phyloP scores from a whole-genome alignment of 1,284 basidiomycete species.

The Irpex sp. region DNA sequence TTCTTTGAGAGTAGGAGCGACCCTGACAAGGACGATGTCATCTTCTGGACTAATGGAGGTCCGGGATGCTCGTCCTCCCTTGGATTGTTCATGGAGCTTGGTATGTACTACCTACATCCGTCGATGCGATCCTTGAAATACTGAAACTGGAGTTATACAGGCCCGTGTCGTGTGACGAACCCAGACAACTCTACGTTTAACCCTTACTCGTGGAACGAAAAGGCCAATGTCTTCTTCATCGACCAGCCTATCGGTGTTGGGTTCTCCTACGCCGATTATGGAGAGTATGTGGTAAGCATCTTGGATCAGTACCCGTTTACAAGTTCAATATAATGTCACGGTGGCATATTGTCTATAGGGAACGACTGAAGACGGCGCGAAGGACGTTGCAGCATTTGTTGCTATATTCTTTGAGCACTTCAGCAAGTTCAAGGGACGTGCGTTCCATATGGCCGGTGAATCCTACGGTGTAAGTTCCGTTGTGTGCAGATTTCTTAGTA shows the following conservation, averaged over 20 bases:
- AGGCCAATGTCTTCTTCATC: conserved; percentile 79
- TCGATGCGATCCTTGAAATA: background rate
- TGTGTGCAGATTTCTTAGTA: background rate
- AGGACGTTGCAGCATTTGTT: conserved; percentile 76
- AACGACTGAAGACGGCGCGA: conserved; percentile 74
- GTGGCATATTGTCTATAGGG: conserved; percentile 34
- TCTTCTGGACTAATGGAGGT: conserved; percentile 75
- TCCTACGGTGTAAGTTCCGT: conserved; percentile 62
- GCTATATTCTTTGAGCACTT: conserved; percentile 83
- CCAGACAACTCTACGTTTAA: conserved; percentile 57
- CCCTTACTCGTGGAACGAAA: conserved; percentile 74
- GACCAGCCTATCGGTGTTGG: conserved; percentile 77
- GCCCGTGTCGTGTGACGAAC: conserved; percentile 44
- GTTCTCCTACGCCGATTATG: conserved; percentile 81
- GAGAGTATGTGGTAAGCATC: conserved; percentile 62
- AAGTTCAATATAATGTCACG: background rate
- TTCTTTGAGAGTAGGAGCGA: conserved; percentile 82
- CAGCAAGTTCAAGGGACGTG: conserved; percentile 68
- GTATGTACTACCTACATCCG: conserved; percentile 29
- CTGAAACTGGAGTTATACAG: conserved; percentile 6
- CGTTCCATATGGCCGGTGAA: conserved; percentile 82
- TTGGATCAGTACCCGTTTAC: background rate
- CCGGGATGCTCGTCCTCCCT: conserved; percentile 58
- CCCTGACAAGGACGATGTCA: conserved; percentile 72
- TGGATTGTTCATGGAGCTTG: conserved; percentile 74